Evolutionary conservation across 208 protist species (phyloP).

Genomic region (Leishmania aethiopica): DNA sequence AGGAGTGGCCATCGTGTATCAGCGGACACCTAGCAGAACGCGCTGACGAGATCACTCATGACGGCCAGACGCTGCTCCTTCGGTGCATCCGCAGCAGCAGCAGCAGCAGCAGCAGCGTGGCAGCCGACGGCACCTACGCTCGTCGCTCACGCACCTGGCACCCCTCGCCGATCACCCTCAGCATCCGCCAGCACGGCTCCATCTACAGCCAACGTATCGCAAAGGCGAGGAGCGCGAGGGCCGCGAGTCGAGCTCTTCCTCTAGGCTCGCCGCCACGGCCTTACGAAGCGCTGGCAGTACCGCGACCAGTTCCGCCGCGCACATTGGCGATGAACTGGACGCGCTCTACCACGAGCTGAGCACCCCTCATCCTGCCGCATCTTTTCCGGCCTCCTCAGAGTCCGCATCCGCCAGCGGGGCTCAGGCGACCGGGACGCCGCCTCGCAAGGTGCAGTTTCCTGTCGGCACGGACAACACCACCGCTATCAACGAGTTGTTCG

Average conservation of each 20-base stretch:
- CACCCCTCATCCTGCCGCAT: background rate
- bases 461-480: background rate
- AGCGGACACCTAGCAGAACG: background rate
- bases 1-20: background rate
- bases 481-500: slow-evolving; percentile 14
- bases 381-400: background rate
- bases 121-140: background rate
- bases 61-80: background rate
- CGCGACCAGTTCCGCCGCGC: background rate
- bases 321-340: slow-evolving; percentile 2
- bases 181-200: background rate
- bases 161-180: background rate
- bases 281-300: background rate
- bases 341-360: background rate
- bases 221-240: background rate
- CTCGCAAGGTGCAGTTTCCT: background rate
- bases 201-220: background rate
- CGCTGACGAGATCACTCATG: background rate
- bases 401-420: background rate
- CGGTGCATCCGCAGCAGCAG: background rate
- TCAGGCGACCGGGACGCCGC: background rate
- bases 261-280: background rate
- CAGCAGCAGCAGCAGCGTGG: background rate
- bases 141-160: background rate
- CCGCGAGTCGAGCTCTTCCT: background rate